Evolutionary conservation across 176 grass and related monocot genomes (phyloP), one percentile per base, ranked within the genome.

Genomic region (Otatea glauca): DNA sequence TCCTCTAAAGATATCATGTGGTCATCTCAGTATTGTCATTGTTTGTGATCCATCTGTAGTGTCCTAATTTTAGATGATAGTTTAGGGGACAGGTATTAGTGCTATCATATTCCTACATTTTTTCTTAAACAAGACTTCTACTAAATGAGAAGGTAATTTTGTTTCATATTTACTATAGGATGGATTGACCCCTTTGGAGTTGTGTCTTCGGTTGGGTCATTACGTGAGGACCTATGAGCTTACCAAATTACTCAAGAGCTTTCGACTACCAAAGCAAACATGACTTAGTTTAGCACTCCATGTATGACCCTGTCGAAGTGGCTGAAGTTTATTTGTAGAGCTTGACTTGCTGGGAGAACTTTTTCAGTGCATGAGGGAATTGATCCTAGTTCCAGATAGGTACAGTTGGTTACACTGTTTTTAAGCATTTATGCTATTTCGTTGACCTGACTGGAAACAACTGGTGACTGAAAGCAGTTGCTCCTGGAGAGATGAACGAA

Each of bases 181-280:
- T 88, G 96, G 93, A 45, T 94, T 96, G 66, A 96, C 93, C 48
- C 93, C 96, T 62, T 86, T 96, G 65, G 92, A 92, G 20, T 61
- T 99, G 37, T 94, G 90, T 76, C 93, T 99, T 63, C 75, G 77
- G 9, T 84, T 88, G 53, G 96, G 93, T 42, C 96, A 72, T 83
- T 48, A 90, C 72, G 74, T 79, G 62, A 81, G 84, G 74, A 91
- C 80, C 20, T 99, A 91, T 79, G 96, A 99, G 71, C 86, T 99
- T 82, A 91, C 92, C 79, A 99, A 91, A 81, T 81, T 96, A 89
- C 91, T 96, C 68, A 99, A 94, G 88, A 92, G 64, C 69, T 83
- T 86, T 32, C 51, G 75, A 41, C 29, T 83, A 38, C 59, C 77
- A 63, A 96, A 90, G 39, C 65, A 84, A 84, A 85, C 67, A 24